A percentile compares a stretch with the other conserved stretches of the same genome.
Evolutionary conservation across 2,329 filamentous ascomycete genomes (phyloP).

Genomic region (Alternaria atra): DNA sequence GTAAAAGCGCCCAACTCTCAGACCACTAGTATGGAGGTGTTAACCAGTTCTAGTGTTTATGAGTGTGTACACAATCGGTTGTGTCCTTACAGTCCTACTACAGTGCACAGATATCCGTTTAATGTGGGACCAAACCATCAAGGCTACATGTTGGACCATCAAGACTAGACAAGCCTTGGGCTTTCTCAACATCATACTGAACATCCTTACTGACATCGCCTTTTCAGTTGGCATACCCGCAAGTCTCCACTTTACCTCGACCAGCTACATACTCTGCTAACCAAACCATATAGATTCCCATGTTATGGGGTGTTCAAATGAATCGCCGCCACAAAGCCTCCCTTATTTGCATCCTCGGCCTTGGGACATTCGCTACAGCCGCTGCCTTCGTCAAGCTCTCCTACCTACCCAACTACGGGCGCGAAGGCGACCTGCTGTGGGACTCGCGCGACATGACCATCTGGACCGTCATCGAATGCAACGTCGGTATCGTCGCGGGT

Average conservation of each 20-base stretch:
- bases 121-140: slow-evolving; percentile 56
- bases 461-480: slow-evolving; percentile 58
- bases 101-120: slow-evolving; percentile 60
- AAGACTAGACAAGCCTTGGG: slow-evolving; percentile 46
- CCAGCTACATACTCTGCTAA: not conserved
- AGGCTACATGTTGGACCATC: slow-evolving; percentile 57
- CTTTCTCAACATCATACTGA: slow-evolving; percentile 57
- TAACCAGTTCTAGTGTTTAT: slow-evolving; percentile 51
- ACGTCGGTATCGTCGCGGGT: slow-evolving; percentile 56
- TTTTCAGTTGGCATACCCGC: slow-evolving; percentile 54
- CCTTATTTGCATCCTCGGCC: slow-evolving; percentile 53
- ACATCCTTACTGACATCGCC: slow-evolving; percentile 54
- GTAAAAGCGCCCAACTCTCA: slow-evolving; percentile 28
- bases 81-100: slow-evolving; percentile 59
- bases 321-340: slow-evolving; percentile 54
- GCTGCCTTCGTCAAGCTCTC: slow-evolving; percentile 54
- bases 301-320: slow-evolving; percentile 48
- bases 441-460: slow-evolving; percentile 59
- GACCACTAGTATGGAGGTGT: not conserved
- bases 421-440: slow-evolving; percentile 49
- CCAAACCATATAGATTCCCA: slow-evolving; percentile 28
- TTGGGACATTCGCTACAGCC: slow-evolving; percentile 58
- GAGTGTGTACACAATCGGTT: slow-evolving; percentile 54
- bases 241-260: not conserved
- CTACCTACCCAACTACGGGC: slow-evolving; percentile 50